These are phyloP conservation scores for Leccinum arenicola DNA, from an alignment of 768 basidiomycete genomes.

Conservation along the genomic window DNA sequence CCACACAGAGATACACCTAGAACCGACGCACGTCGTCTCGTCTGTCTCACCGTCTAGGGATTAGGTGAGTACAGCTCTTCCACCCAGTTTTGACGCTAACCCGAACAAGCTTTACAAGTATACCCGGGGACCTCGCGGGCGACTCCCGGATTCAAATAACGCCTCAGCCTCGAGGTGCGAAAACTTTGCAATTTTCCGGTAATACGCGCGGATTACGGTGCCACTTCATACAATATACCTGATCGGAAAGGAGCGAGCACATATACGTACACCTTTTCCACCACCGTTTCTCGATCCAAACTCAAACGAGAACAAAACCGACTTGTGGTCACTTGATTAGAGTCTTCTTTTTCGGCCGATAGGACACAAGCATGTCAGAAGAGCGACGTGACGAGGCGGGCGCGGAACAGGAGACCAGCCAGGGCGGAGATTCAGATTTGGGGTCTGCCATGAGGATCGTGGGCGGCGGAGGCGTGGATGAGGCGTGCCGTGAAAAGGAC, in stretches of 20 bases:
- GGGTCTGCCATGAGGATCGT: constrained; percentile 25
- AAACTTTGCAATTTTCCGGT: constrained; percentile 6
- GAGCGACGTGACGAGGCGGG: constrained; percentile 1
- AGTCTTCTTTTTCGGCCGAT: constrained; percentile 3
- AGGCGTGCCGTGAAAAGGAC: constrained; percentile 20
- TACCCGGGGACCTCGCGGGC: constrained; percentile 1
- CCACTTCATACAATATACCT: background rate
- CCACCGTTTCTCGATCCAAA: background rate
- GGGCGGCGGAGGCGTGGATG: constrained; percentile 22
- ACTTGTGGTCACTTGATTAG: constrained; percentile 3
- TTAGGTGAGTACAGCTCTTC: background rate
- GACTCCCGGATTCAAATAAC: background rate
- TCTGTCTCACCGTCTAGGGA: background rate
- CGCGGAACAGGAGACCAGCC: background rate
- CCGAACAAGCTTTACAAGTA: background rate
- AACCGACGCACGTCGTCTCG: constrained; percentile 1
- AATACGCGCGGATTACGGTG: constrained; percentile 9
- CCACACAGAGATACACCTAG: background rate
- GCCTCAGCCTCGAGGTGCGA: constrained; percentile 7
- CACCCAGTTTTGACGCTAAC: background rate
- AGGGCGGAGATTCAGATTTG: constrained; percentile 23
- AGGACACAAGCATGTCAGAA: constrained; percentile 2
- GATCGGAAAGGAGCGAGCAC: constrained; percentile 11
- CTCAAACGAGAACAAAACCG: constrained; percentile 2
- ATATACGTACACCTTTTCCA: background rate